These are phyloP conservation scores for Suillus occidentalis DNA, from an alignment of 768 basidiomycete genomes.

Conservation along the genomic window DNA sequence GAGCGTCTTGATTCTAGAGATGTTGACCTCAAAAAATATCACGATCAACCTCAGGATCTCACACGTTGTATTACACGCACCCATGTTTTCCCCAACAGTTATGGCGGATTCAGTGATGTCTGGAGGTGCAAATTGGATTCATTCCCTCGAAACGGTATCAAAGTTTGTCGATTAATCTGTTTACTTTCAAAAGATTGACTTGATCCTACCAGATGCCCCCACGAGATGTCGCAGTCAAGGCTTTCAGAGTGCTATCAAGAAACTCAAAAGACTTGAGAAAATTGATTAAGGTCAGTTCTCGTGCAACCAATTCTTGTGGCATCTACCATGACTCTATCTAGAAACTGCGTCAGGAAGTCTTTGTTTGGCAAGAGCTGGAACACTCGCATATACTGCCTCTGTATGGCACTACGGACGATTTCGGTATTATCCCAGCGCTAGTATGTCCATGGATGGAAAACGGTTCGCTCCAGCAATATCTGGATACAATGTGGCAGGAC, in stretches of 20 bases:
- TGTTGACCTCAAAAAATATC: neutral
- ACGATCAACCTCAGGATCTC: neutral
- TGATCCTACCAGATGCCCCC: neutral
- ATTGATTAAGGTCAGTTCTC: neutral
- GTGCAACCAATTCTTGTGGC: neutral
- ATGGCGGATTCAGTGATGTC: neutral
- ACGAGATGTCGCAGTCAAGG: neutral
- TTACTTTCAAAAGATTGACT: neutral
- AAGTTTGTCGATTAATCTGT: neutral
- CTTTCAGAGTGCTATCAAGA: neutral
- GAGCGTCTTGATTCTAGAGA: neutral
- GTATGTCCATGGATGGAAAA: conserved; percentile 28
- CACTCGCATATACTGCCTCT: conserved; percentile 22
- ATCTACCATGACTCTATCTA: neutral
- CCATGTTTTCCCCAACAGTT: neutral
- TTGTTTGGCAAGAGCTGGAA: conserved; percentile 18
- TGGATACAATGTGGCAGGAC: neutral
- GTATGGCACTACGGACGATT: conserved; percentile 14
- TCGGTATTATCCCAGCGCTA: conserved; percentile 20
- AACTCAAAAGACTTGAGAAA: neutral
- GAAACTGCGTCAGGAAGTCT: conserved; percentile 21
- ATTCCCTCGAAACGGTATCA: neutral
- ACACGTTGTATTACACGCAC: neutral
- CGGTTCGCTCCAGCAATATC: conserved; percentile 20
- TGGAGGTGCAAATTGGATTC: neutral